Base-by-base conservation (phyloP, 2,329 filamentous ascomycete species). In the Rhinocladiella similis region DNA sequence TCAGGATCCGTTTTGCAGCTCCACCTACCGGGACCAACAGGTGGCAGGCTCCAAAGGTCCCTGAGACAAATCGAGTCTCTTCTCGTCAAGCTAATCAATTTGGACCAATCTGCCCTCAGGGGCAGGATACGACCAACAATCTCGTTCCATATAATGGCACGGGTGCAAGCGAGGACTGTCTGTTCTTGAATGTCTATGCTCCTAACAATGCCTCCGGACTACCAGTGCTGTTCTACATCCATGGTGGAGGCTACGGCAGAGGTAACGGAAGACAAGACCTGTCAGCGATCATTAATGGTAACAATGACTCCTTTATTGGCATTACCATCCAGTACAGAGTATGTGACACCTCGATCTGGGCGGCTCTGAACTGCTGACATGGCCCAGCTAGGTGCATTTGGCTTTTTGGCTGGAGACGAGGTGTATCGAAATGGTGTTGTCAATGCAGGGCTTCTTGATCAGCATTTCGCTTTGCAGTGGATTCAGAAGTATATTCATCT, bases 391-490 rank as follows among this genome's bases (percentile, higher is more conserved):
- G 76, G 74, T 16, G 75, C 75, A 0, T 77, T 79, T 63, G 76
- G 75, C 0, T 78, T 78, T 68, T 72, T 29, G 66, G 80, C 83
- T 0, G 79, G 83, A 16, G 77, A 83, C 39, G 73, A 79, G 25
- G 75, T 88, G 6, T 76, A 77, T 36, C 66, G 72, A 3, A 72
- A 83, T 61, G 85, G 85, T 1, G 76, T 80, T 49, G 73, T 87
- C 9, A 89, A 89, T 65, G 82, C 73, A 1, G 86, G 86, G 0
- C 68, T 89, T 5, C 73, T 87, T 2, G 86, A 89, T 63, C 84
- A 88, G 70, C 75, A 83, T 16, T 77, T 81, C 22, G 73, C 81
- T 2, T 68, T 89, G 42, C 67, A 80, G 49, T 89, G 86, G 86
- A 78, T 87, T 0, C 77, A 83, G 64, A 71, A 78, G 33, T 73